These are phyloP conservation scores for Ogataea allantospora DNA, from an alignment of 805 yeast species.

Conservation along the genomic window DNA sequence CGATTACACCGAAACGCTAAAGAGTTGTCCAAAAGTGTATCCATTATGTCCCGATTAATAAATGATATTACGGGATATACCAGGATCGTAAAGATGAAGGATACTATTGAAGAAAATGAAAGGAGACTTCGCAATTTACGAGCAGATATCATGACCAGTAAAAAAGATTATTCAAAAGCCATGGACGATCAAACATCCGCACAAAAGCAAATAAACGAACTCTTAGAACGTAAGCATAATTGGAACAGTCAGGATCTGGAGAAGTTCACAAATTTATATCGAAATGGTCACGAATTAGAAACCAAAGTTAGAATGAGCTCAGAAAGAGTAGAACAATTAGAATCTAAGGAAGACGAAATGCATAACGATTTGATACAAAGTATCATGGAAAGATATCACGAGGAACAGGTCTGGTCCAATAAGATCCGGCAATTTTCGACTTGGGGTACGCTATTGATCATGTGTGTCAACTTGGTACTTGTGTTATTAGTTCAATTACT, in stretches of 20 bases:
- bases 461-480: slow-evolving; percentile 80
- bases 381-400: slow-evolving; percentile 86
- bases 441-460: slow-evolving; percentile 91
- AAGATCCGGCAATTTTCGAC: slow-evolving; percentile 91
- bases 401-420: slow-evolving; percentile 98
- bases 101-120: slow-evolving; percentile 58
- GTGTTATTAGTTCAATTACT: slow-evolving; percentile 81
- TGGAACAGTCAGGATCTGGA: slow-evolving; percentile 85
- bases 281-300: slow-evolving; percentile 76
- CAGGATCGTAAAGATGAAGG: slow-evolving; percentile 68
- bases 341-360: slow-evolving; percentile 61
- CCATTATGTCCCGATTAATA: slow-evolving; percentile 62
- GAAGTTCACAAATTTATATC: slow-evolving; percentile 75
- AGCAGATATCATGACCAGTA: slow-evolving; percentile 45
- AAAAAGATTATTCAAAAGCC: slow-evolving; percentile 55
- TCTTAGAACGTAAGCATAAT: slow-evolving; percentile 76
- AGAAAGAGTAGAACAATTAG: slow-evolving; percentile 49
- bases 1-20: slow-evolving; percentile 49
- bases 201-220: slow-evolving; percentile 83
- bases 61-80: slow-evolving; percentile 94
- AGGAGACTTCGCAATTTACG: slow-evolving; percentile 47
- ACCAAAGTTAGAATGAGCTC: slow-evolving; percentile 54
- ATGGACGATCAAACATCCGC: slow-evolving; percentile 62
- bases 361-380: slow-evolving; percentile 70
- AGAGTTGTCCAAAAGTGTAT: slow-evolving; percentile 55